Conservation (phyloP, 1,284 basidiomycete species). For the Cutaneotrichosporon spelunceum region DNA sequence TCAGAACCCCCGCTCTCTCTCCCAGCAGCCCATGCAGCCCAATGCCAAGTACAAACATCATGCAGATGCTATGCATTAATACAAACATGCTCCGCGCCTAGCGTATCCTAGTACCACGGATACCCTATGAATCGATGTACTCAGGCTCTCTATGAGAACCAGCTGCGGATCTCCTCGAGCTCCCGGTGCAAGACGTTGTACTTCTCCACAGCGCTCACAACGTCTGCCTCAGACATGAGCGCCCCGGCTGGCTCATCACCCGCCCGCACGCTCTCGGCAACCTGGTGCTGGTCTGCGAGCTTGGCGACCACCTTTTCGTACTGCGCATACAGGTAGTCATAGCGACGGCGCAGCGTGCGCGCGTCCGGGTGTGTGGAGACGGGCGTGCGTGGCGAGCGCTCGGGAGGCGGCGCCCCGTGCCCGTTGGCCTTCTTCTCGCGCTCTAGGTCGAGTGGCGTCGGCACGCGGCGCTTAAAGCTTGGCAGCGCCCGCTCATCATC, state of each 20-base stretch:
- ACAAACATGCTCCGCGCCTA: conserved; percentile 6
- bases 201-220: conserved; percentile 30
- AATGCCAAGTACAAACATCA: conserved; percentile 11
- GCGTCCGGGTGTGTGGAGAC: neutral
- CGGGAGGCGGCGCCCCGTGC: conserved; percentile 3
- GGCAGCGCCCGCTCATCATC: conserved; percentile 9
- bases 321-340: conserved; percentile 42
- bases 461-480: conserved; percentile 7
- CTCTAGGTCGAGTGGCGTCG: conserved; percentile 3
- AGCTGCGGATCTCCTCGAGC: conserved; percentile 38
- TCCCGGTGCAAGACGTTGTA: conserved; percentile 45
- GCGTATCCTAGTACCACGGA: neutral
- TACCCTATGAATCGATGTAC: neutral
- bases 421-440: conserved; percentile 4
- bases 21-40: too few species aligned
- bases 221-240: conserved; percentile 21
- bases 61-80: conserved; percentile 16
- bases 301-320: conserved; percentile 36
- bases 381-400: neutral
- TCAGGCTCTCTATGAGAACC: conserved; percentile 30
- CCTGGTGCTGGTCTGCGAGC: conserved; percentile 30
- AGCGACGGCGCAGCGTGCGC: conserved; percentile 33
- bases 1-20: too few species aligned
- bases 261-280: conserved; percentile 24
- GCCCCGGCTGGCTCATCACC: conserved; percentile 12